Base-by-base conservation (phyloP, 2,329 filamentous ascomycete genomes). In the Trichophyton benhamiae region DNA sequence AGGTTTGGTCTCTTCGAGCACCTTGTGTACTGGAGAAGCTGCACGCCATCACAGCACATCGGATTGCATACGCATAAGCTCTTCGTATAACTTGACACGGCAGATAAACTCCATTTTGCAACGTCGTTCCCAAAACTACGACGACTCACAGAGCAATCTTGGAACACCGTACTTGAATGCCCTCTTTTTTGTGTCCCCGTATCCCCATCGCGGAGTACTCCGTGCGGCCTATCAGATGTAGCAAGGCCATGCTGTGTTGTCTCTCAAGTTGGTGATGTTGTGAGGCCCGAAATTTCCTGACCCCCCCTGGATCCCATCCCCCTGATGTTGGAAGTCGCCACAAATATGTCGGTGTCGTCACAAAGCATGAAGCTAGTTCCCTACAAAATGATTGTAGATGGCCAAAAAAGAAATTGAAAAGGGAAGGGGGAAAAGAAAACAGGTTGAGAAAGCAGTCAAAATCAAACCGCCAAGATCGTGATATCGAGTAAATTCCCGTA, bases 61-160 rank as follows among this genome's bases (percentile, higher is more conserved):
- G 25, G 52, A 36, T 7, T 55, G 30, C 30, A 55, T 36, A 27
- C 52, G 30, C 13, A 55, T 55, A 55, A 22, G 52, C 52, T 55
- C 52, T 38, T 55, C 52, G 52, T 55, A 55, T 55, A 55, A 55
- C 27, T 55, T 17, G 30, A 36, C 52, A 55, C 52, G 27, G 52
- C 52, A 55, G 27, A 36, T 55, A 20, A n/a, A 36, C 27, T 36
- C 30, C 52, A 55, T 33, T 33, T 36, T 36, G 13, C 13, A 36
- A 36, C 15, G 30, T 15, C 33, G n/a, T n/a, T 55, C 20, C 11
- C 25, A 36, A 55, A 15, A 3, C 49, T 25, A 30, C n/a, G 52
- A 55, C 8, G 30, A 38, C 8, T 55, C n/a, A 13, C 13, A 13
- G 46, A 52, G 46, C 22, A 1, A 13, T 22, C 46, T 52, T 52